Evolutionary conservation across 2,329 filamentous ascomycete species (phyloP), one percentile per base, ranked within the genome.

Genomic region (Dactylonectria macrodidyma): DNA sequence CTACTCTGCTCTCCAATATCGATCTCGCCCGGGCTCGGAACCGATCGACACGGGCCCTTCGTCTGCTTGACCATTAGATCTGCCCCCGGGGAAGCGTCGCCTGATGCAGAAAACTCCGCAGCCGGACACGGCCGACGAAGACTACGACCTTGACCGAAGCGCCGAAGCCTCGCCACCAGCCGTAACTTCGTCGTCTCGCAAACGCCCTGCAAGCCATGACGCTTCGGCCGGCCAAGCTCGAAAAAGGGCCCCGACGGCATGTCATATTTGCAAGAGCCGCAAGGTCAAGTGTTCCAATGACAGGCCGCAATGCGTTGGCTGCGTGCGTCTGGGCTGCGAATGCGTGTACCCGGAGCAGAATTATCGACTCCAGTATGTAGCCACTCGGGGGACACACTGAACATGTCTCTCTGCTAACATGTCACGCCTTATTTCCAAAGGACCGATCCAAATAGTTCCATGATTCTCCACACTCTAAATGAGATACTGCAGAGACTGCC

Each of bases 281-380:
- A 65, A 59, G 10, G 62, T 64, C 11, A 65, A 65, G 41, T 65
- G 62, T 9, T 65, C 62, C 38, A 59, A 65, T 58, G 55, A 65
- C 5, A 54, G 56, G 24, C 62, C 55, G 30, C 55, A 52, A 14
- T 65, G 62, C 9, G 16, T 24, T 12, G 61, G 62, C 19, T 65
- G 56, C 22, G 44, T 47, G 46, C 62, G 62, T 3, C 48, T 65
- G 11, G 48, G 57, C 7, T 59, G 56, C 26, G 62, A 65, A 36
- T 65, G 62, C 16, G 33, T 59, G 5, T 65, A 65, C 47, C 62
- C 56, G 10, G 62, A 65, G 10, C 62, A 54, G 6, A 59, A 55
- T 22, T 47, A 55, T 38, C 41, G 48, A 33, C 16, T 30, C 1
- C 22, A 41, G 50, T 65, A 24, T 56, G 62, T 56, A 5, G 11